Conservation (phyloP, 331 rosid genomes). For the Rhamnella rubrinervis region DNA sequence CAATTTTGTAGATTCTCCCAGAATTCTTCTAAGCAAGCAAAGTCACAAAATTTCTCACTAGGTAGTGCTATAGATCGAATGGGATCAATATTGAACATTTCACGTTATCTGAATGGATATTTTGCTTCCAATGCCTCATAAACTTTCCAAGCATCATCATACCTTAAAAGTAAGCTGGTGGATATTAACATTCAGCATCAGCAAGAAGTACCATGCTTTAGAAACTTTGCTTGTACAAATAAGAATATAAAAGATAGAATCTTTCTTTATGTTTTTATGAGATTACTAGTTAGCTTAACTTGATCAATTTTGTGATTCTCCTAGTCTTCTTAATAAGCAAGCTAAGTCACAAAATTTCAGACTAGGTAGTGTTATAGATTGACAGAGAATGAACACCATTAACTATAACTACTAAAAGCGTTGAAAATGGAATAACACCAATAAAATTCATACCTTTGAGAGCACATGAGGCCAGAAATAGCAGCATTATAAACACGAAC, state of each 20-base stretch:
- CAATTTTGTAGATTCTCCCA: not conserved
- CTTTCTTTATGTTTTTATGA: not conserved
- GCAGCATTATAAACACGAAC: conserved; percentile 78
- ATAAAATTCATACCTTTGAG: conserved; percentile 50
- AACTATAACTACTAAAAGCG: not conserved
- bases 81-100: conserved; percentile 67
- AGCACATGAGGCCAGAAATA: conserved; percentile 63
- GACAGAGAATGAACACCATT: not conserved
- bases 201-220: not conserved
- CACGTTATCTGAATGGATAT: conserved; percentile 69
- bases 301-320: not conserved
- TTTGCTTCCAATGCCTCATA: conserved; percentile 71
- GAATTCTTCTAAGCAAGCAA: not conserved
- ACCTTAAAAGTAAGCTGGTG: conserved; percentile 44
- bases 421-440: conserved; percentile 13
- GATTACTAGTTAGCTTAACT: too few relatives aligned
- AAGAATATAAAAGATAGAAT: not conserved
- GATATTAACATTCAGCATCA: conserved; percentile 22
- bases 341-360: not conserved
- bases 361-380: not conserved
- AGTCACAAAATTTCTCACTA: not conserved
- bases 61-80: not conserved
- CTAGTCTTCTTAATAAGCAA: not conserved
- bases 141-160: conserved; percentile 67
- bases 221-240: not conserved